Percentiles rank a stretch among this genome's conserved stretches.
Conservation (phyloP, 805 yeast genomes). For the Teunomyces barrocoloradensis region DNA sequence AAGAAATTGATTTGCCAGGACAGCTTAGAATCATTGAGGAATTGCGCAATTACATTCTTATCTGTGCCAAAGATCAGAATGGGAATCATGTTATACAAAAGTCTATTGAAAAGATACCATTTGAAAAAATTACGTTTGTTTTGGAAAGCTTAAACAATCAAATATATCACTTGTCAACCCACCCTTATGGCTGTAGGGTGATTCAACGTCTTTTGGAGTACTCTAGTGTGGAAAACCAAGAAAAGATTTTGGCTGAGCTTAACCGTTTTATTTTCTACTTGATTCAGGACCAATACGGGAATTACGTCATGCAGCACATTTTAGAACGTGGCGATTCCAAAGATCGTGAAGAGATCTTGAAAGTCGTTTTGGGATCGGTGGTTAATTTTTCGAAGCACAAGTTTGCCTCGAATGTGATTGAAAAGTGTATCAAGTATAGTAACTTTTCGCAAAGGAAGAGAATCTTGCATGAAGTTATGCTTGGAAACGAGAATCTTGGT, state of each 20-base stretch:
- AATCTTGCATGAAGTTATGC: slow-evolving; percentile 66
- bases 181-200: slow-evolving; percentile 97
- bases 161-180: slow-evolving; percentile 84
- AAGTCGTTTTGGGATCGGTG: slow-evolving; percentile 66
- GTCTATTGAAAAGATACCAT: slow-evolving; percentile 83
- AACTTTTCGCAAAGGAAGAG: slow-evolving; percentile 55
- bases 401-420: slow-evolving; percentile 97
- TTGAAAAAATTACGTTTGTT: slow-evolving; percentile 65
- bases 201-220: slow-evolving; percentile 88
- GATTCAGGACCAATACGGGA: slow-evolving; percentile 96
- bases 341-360: slow-evolving; percentile 61
- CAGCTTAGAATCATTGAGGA: slow-evolving; percentile 71
- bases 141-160: slow-evolving; percentile 66
- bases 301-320: slow-evolving; percentile 95
- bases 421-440: slow-evolving; percentile 82
- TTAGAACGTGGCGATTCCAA: slow-evolving; percentile 72
- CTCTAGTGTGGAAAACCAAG: slow-evolving; percentile 64
- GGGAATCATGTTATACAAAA: slow-evolving; percentile 98
- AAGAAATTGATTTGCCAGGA: slow-evolving; percentile 59
- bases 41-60: slow-evolving; percentile 60
- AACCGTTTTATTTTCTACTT: slow-evolving; percentile 68
- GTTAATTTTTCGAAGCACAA: slow-evolving; percentile 91
- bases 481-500: slow-evolving; percentile 46
- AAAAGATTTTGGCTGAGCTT: slow-evolving; percentile 65
- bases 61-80: slow-evolving; percentile 79